A percentile compares a stretch with the other conserved stretches of the same genome.
These are phyloP conservation scores for Thalassiosira livingstoniorum DNA, from an alignment of 352 stramenopile genomes.

Conservation along the genomic window DNA sequence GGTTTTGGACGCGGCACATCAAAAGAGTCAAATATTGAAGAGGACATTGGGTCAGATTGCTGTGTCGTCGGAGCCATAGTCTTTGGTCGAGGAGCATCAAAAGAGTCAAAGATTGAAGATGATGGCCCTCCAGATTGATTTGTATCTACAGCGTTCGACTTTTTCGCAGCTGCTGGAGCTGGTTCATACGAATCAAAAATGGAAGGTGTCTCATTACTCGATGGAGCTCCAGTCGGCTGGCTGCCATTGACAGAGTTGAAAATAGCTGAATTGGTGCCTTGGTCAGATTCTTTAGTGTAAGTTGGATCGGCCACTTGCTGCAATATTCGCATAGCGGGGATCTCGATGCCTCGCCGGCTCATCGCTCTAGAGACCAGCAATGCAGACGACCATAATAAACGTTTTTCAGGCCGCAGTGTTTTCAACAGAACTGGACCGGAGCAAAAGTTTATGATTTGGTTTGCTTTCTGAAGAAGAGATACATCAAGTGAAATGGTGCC, in stretches of 20 bases:
- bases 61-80: constrained; percentile 25
- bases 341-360: constrained; percentile 69
- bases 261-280: constrained; percentile 57
- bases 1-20: constrained; percentile 54
- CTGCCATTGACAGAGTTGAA: constrained; percentile 56
- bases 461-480: constrained; percentile 68
- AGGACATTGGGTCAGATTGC: constrained; percentile 48
- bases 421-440: constrained; percentile 73
- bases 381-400: constrained; percentile 68
- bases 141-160: neutral
- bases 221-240: constrained; percentile 20
- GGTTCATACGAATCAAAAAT: constrained; percentile 77
- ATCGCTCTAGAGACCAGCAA: constrained; percentile 69
- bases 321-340: constrained; percentile 69
- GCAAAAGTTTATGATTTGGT: constrained; percentile 78
- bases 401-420: constrained; percentile 65
- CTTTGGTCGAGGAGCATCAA: constrained; percentile 55
- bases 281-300: constrained; percentile 47
- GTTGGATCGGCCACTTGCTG: constrained; percentile 46
- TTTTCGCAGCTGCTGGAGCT: constrained; percentile 30
- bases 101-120: constrained; percentile 79
- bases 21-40: constrained; percentile 78
- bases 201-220: constrained; percentile 50
- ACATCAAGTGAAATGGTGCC: too few species aligned
- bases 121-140: constrained; percentile 3